Base-by-base conservation (phyloP, 1,139 yeast species). In the Diutina rugosa region DNA sequence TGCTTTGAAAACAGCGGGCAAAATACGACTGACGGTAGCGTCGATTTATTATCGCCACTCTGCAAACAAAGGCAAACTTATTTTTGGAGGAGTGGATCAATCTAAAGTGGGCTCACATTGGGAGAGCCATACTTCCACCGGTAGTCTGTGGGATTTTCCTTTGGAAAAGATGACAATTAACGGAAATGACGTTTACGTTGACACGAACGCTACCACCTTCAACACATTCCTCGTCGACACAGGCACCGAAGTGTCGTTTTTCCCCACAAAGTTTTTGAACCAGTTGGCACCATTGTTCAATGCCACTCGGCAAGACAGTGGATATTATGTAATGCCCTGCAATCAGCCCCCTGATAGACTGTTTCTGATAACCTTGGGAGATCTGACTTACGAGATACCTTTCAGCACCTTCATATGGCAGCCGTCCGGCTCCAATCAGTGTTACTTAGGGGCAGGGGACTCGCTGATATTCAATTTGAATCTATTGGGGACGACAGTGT, bases 311-410 rank as follows among this genome's bases (percentile, higher is more conserved):
- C 32, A 28, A 16, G 29, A 30, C 35, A 49, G 7, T 18, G 53
- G 53, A 4, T 49, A 52, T 16, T 56, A 55, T 30, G 16, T 32
- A 26, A 44, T 58, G 32, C 51, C 49, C 47, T 58, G 59, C 48
- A 29, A 51, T 46, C 58, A 55, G 35, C 57, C 57, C 21, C 16
- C 21, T 12, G 53, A 49, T 45, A n/a, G 51, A 26, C 46, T 26
- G 54, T 12, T 56, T 35, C 46, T 41, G 38, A 16, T 56, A 38
- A 14, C 38, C 18, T 38, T 57, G 16, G 57, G 49, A n/a, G 58
- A 57, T n/a, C 56, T 57, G 29, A 49, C 56, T 9, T 59, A 61
- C 46, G 54, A 57, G 16, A 61, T 61, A 41, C 60, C 63, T 0
- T 52, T 55, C n/a, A 38, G 56, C 35, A 58, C 56, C 9, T 57